Evolutionary conservation across 129 eudicot genomes (phyloP).

Genomic region (Silybum marianum): DNA sequence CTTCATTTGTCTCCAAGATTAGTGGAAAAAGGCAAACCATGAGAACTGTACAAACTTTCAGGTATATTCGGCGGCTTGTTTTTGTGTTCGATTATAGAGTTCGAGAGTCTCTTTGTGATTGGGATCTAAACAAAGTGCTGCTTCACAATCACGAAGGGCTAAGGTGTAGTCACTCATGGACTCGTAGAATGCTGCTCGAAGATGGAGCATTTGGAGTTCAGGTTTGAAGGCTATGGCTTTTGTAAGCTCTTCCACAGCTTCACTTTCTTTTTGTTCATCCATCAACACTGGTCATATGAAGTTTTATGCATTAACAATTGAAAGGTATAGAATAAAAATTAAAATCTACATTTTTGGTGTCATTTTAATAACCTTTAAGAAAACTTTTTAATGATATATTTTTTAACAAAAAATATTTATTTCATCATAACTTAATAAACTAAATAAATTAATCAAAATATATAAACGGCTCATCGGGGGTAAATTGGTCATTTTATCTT

Average conservation of each 20-base stretch:
- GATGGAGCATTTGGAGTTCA: slow-evolving; percentile 89
- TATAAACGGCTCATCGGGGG: too few relatives aligned
- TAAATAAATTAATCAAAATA: too few relatives aligned
- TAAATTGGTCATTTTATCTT: too few relatives aligned
- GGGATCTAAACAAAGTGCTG: slow-evolving; percentile 85
- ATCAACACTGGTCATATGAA: slow-evolving; percentile 53
- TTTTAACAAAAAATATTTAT: too few relatives aligned
- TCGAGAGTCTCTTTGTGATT: slow-evolving; percentile 74
- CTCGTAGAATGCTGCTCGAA: slow-evolving; percentile 86
- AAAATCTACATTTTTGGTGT: too few relatives aligned
- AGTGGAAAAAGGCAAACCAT: background rate
- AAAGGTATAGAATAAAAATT: too few relatives aligned
- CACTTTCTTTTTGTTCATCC: slow-evolving; percentile 87
- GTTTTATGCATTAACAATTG: slow-evolving; percentile 13
- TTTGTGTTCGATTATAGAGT: slow-evolving; percentile 57
- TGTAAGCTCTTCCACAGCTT: slow-evolving; percentile 83
- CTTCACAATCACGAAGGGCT: slow-evolving; percentile 77
- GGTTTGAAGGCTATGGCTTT: slow-evolving; percentile 79
- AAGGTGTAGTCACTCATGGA: slow-evolving; percentile 61
- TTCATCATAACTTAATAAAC: too few relatives aligned
- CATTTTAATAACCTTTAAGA: too few relatives aligned
- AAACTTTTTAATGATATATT: too few relatives aligned
- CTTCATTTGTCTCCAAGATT: slow-evolving; percentile 19
- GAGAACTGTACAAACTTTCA: slow-evolving; percentile 27
- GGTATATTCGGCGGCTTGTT: slow-evolving; percentile 35